These are phyloP conservation scores for Copromyces sp. DNA, from an alignment of 495 filamentous ascomycete species.

Conservation along the genomic window DNA sequence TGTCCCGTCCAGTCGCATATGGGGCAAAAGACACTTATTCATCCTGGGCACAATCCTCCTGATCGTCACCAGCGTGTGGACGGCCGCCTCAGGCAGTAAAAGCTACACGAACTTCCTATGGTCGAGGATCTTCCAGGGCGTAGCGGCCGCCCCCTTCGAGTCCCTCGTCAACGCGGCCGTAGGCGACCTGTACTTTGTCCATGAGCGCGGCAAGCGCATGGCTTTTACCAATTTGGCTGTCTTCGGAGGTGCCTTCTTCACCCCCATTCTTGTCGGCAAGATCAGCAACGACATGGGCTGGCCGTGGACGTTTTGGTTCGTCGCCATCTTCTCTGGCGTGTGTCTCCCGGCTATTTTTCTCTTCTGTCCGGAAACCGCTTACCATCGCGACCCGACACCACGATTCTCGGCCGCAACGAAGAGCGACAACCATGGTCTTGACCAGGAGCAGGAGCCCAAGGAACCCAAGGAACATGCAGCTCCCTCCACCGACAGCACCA, in stretches of 20 bases:
- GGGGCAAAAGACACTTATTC: slow-evolving; percentile 86
- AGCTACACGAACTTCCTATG: slow-evolving; percentile 63
- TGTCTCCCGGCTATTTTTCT: slow-evolving; percentile 59
- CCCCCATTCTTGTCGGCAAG: slow-evolving; percentile 77
- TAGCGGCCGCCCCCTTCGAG: slow-evolving; percentile 69
- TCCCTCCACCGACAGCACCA: background rate
- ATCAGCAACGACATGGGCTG: slow-evolving; percentile 68
- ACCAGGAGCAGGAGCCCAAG: background rate
- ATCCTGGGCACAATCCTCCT: slow-evolving; percentile 68
- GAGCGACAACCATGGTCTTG: background rate
- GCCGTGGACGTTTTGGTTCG: slow-evolving; percentile 69
- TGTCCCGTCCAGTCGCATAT: slow-evolving; percentile 80
- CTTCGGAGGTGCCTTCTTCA: slow-evolving; percentile 88
- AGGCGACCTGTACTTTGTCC: slow-evolving; percentile 68
- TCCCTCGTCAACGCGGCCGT: slow-evolving; percentile 67
- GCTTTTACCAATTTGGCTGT: slow-evolving; percentile 79
- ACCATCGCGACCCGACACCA: slow-evolving; percentile 40
- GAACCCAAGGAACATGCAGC: background rate
- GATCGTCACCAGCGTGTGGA: slow-evolving; percentile 66
- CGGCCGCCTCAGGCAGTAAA: slow-evolving; percentile 48
- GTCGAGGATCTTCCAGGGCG: slow-evolving; percentile 65
- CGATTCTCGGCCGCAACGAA: background rate
- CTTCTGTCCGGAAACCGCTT: slow-evolving; percentile 82
- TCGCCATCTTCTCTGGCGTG: slow-evolving; percentile 58
- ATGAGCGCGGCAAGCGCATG: slow-evolving; percentile 83